Percentiles rank a stretch among this genome's conserved stretches.
phyloP scores from a whole-genome alignment of 1,284 basidiomycete genomes.

The Pholiota adiposa region DNA sequence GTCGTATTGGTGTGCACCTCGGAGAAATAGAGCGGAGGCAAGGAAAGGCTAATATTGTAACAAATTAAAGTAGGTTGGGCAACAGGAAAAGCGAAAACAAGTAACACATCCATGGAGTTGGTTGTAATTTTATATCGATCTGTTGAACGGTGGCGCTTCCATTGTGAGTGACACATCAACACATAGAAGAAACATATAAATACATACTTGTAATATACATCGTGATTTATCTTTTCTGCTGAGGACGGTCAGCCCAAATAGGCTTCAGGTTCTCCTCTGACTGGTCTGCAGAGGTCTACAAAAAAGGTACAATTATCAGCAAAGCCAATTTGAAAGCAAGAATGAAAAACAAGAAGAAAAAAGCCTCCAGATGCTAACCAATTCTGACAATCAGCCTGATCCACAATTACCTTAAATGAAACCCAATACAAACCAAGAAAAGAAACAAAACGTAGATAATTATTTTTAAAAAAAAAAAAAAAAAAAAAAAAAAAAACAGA shows the following conservation, averaged over 20 bases:
- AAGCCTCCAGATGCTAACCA: neutral
- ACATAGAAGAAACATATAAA: neutral
- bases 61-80: neutral
- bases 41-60: neutral
- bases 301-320: neutral
- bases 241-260: slow-evolving; percentile 28
- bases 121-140: neutral
- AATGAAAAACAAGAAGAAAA: neutral
- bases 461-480: slow-evolving; percentile 6
- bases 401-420: slow-evolving; percentile 1
- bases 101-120: neutral
- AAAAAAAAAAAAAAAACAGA: slow-evolving; percentile 1
- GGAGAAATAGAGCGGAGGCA: neutral
- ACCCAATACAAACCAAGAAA: neutral
- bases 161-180: neutral
- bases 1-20: neutral
- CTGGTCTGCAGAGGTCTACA: slow-evolving; percentile 1
- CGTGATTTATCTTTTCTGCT: neutral
- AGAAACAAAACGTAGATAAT: slow-evolving; percentile 7
- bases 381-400: neutral
- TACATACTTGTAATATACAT: neutral
- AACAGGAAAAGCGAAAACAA: neutral
- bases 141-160: neutral
- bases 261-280: slow-evolving; percentile 21
- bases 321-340: neutral